Base-by-base conservation (phyloP, 2,329 filamentous ascomycete species). In the Aspergillus spinulosporus region DNA sequence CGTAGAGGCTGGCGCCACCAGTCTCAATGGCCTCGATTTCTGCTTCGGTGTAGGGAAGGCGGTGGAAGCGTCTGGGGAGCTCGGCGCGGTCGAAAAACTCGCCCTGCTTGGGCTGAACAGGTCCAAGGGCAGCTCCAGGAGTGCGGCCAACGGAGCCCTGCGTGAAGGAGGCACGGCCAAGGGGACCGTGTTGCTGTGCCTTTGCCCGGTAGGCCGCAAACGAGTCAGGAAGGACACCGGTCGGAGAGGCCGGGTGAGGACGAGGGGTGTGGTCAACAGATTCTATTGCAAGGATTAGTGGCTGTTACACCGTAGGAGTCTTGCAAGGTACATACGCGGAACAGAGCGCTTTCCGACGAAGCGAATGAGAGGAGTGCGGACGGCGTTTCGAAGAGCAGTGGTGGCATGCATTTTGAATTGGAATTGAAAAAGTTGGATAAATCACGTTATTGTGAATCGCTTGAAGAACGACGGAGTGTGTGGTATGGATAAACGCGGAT, bases 21-120 rank as follows among this genome's bases (percentile, higher is more conserved):
- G 90, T 94, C 84, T 97, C 92, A 69, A 99, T 84, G 21, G 92
- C 92, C 75, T 97, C 94, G 59, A 99, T 99, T 83, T 99, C 94
- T 43, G 87, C 86, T 65, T 87, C 76, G 37, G 84, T 87, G 77
- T 92, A 89, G 9, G 85, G 83, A 48, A 84, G 79, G 62, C 91
- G 84, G 69, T 87, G 85, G 84, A 97, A 99, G 67, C 93, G 85
- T 61, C 80, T 73, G 14, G 94, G 93, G 26, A 99, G 86, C 77
- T 99, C 89, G 65, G 85, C 89, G 66, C 92, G 86, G 75, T 97
- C 94, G 72, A 96, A 97, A 75, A 83, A 91, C 73, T 90, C 80
- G 65, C 93, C 93, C 68, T 85, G 76, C 58, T 82, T 82, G 37
- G 92, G 82, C 64, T 82, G 72, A 59, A 97, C 80, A 9, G 89